Evolutionary conservation across 306 rosid genomes (phyloP).

Genomic region (Vigna unguiculata): DNA sequence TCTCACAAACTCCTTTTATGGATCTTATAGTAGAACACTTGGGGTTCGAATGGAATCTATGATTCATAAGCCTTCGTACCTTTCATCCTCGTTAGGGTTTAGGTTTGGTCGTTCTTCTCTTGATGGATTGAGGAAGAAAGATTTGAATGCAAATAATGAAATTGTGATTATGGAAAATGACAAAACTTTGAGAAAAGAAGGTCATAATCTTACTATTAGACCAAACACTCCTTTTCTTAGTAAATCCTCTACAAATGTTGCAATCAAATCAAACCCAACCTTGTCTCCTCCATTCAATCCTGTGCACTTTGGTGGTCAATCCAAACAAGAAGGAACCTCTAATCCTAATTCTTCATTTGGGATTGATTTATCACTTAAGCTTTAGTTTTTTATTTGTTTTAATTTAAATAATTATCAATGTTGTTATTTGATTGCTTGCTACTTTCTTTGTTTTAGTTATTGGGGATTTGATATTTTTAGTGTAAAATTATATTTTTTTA

Average conservation of each 20-base stretch:
- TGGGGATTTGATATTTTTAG: too few species aligned
- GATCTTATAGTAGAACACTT: constrained; percentile 51
- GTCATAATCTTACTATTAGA: background rate
- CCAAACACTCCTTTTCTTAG: background rate
- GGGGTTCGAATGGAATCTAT: constrained; percentile 63
- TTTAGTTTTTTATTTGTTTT: constrained; percentile 6
- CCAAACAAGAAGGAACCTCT: constrained; percentile 12
- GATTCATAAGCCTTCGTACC: constrained; percentile 64
- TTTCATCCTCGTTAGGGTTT: constrained; percentile 27
- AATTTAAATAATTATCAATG: background rate
- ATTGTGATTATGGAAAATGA: background rate
- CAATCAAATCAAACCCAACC: background rate
- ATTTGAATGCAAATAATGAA: constrained; percentile 18
- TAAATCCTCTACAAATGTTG: constrained; percentile 13
- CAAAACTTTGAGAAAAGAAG: constrained; percentile 20
- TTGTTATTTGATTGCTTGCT: background rate
- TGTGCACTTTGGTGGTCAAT: background rate
- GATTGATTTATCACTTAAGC: constrained; percentile 67
- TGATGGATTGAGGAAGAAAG: constrained; percentile 40
- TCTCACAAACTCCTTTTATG: constrained; percentile 41
- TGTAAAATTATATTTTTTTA: too few species aligned
- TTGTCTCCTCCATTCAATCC: background rate
- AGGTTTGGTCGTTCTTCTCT: constrained; percentile 37
- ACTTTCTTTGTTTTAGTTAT: too few species aligned
- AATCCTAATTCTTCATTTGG: background rate